Evolutionary conservation across 2,329 filamentous ascomycete genomes (phyloP).

Genomic region (Lojkania enalia): DNA sequence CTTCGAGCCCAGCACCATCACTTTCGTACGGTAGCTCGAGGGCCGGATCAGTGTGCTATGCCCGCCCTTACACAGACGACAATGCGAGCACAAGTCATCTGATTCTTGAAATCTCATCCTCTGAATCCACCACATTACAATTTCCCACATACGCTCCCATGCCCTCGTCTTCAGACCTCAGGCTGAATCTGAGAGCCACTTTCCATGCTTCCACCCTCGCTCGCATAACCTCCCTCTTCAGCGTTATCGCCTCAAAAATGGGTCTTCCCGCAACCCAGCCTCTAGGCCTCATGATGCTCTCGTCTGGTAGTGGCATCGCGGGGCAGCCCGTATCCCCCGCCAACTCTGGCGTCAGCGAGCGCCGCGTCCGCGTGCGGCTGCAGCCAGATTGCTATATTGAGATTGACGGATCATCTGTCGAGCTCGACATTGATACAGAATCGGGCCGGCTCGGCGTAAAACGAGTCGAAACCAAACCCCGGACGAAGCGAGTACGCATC

Average conservation of each 20-base stretch:
- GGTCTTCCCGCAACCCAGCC: slow-evolving; percentile 64
- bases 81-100: slow-evolving; percentile 64
- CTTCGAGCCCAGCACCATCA: slow-evolving; percentile 25
- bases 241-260: slow-evolving; percentile 80
- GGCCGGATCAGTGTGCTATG: slow-evolving; percentile 71
- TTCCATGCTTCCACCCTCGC: slow-evolving; percentile 74
- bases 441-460: slow-evolving; percentile 23
- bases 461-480: slow-evolving; percentile 1
- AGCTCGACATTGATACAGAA: slow-evolving; percentile 19
- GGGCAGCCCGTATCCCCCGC: slow-evolving; percentile 68
- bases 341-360: slow-evolving; percentile 70
- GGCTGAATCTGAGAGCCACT: slow-evolving; percentile 59
- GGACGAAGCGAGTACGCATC: slow-evolving; percentile 15
- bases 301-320: slow-evolving; percentile 60
- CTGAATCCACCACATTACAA: slow-evolving; percentile 48
- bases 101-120: slow-evolving; percentile 69
- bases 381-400: slow-evolving; percentile 28
- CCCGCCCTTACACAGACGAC: slow-evolving; percentile 83
- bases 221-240: slow-evolving; percentile 72
- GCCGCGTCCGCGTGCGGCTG: slow-evolving; percentile 58
- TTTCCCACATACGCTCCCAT: slow-evolving; percentile 22
- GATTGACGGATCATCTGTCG: slow-evolving; percentile 26
- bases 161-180: slow-evolving; percentile 14
- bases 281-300: slow-evolving; percentile 67
- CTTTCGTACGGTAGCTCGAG: slow-evolving; percentile 15